These are phyloP conservation scores for Aethionema arabicum DNA, from an alignment of 345 rosid genomes.

Conservation along the genomic window DNA sequence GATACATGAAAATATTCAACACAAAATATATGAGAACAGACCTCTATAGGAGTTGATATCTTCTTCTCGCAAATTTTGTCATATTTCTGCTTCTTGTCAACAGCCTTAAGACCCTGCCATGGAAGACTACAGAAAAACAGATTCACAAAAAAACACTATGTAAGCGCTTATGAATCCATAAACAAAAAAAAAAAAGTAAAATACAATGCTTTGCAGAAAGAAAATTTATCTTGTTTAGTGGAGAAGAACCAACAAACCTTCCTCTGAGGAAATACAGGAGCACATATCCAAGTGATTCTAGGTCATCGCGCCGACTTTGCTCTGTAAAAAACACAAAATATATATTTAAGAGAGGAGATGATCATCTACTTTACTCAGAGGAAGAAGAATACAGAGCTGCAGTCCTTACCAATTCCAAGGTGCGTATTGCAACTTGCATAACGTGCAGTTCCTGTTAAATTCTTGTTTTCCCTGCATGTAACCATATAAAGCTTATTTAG, in stretches of 20 bases:
- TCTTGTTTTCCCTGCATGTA: conserved; percentile 81
- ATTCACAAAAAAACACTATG: conserved; percentile 25
- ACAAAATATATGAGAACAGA: conserved; percentile 25
- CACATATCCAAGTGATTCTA: conserved; percentile 77
- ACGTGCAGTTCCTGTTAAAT: conserved; percentile 93
- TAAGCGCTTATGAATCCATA: not conserved
- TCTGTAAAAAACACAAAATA: conserved; percentile 40
- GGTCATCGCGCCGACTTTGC: conserved; percentile 82
- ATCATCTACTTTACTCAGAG: not conserved
- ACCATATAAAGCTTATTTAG: conserved; percentile 6
- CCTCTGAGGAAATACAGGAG: conserved; percentile 83
- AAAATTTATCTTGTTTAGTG: conserved; percentile 2
- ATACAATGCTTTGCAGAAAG: not conserved
- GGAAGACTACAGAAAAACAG: conserved; percentile 61
- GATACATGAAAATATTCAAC: not conserved
- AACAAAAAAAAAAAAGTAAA: not conserved
- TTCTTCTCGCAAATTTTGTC: conserved; percentile 89
- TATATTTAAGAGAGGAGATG: not conserved
- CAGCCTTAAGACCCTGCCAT: conserved; percentile 92
- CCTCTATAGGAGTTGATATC: conserved; percentile 90
- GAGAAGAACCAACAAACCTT: conserved; percentile 53
- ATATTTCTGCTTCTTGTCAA: conserved; percentile 83
- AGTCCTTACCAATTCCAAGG: conserved; percentile 84
- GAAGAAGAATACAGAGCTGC: conserved; percentile 8
- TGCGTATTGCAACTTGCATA: conserved; percentile 99